Evolutionary conservation across 1,284 basidiomycete genomes (phyloP).

Genomic region (Austroboletus niveus): DNA sequence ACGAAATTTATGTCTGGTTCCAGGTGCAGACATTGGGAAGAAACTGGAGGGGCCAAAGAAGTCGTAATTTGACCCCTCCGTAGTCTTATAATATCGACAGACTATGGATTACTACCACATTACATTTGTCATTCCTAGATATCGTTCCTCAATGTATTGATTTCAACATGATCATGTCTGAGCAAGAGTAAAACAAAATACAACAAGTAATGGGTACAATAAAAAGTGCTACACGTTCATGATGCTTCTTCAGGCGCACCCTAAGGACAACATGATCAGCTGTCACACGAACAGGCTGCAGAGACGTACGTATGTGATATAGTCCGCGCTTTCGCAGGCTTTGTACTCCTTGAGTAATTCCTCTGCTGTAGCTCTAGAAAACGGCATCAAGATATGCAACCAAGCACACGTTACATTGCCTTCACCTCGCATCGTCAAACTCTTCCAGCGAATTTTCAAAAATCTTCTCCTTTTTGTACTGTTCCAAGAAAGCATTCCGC

Average conservation of each 20-base stretch:
- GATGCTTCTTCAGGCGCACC: constrained; percentile 27
- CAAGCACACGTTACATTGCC: constrained; percentile 1
- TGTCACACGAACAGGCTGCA: accelerated
- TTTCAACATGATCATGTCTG: constrained; percentile 4
- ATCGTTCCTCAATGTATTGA: constrained; percentile 24
- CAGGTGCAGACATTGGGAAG: constrained; percentile 79
- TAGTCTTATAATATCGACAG: constrained; percentile 22
- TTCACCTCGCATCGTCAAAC: constrained; percentile 89
- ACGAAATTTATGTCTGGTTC: constrained; percentile 5
- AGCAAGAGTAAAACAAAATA: constrained; percentile 4
- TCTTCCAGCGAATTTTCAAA: constrained; percentile 90
- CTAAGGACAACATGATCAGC: constrained; percentile 10
- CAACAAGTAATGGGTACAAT: constrained; percentile 7
- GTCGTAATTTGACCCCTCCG: constrained; percentile 46
- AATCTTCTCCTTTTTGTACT: constrained; percentile 96
- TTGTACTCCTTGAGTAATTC: constrained; percentile 90
- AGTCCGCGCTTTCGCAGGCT: constrained; percentile 89
- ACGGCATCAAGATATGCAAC: neutral
- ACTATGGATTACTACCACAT: constrained; percentile 15
- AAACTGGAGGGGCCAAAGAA: constrained; percentile 77
- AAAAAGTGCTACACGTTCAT: constrained; percentile 7
- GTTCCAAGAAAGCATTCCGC: constrained; percentile 94
- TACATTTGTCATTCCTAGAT: constrained; percentile 24
- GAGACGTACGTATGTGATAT: constrained; percentile 72
- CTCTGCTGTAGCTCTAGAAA: constrained; percentile 72